Base-by-base conservation (phyloP, 495 filamentous ascomycete genomes). In the Daldinia vernicosa region DNA sequence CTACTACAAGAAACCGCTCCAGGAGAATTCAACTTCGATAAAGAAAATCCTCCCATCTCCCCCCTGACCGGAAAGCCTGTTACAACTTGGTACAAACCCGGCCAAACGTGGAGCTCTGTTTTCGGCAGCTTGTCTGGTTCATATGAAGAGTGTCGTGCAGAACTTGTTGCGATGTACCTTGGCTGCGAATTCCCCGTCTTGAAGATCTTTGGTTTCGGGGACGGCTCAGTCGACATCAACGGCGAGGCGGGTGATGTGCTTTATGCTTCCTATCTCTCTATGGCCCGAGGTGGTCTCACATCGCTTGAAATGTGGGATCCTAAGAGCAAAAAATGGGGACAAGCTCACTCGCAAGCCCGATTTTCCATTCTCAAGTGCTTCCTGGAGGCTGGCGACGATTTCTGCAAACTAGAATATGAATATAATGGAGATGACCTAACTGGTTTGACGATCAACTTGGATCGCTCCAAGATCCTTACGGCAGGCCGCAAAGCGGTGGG, bases 111-210 rank as follows among this genome's bases (percentile, higher is more conserved):
- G 94, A 91, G 93, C 54, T 92, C 90, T 19, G 92, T 96, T 1
- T 98, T 98, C 71, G 94, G 94, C 14, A 87, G 91, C 50, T 86
- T 96, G 71, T 91, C 94, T 17, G 92, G 89, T 2, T 90, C 89
- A 4, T 98, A 97, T 78, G 95, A 98, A 78, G 85, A 88, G 75
- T 87, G 86, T 70, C 83, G 86, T 40, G 86, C 86, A 9, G 93
- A 97, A 78, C 93, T 94, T 65, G 94, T 98, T 14, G 95, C 95
- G 26, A 97, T 98, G 94, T 91, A 88, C 14, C 84, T 99, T 19
- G 88, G 89, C 74, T 97, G 94, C 79, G 95, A 99, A 72, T 97
- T 95, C 75, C 84, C 86, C 6, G 91, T 97, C 50, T 84, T 98
- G 45, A 85, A 92, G 74, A 94, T 98, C 79, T 99, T 99, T 69